phyloP scores from a whole-genome alignment of 2,329 filamentous ascomycete genomes.

The Sporothrix mexicana region DNA sequence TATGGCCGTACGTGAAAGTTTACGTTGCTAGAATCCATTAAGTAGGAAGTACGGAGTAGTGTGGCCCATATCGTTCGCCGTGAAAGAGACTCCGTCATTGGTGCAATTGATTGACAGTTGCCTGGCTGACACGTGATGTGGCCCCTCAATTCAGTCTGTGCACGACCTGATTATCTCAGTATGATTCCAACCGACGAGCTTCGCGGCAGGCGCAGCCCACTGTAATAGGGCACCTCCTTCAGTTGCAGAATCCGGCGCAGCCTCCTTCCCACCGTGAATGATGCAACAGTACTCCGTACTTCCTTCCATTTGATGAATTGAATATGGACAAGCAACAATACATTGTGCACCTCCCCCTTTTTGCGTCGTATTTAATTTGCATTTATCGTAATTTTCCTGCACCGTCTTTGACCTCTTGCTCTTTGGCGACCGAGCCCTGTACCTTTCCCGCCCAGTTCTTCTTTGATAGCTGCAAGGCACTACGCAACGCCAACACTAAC shows the following conservation, averaged over 20 bases:
- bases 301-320: not conserved
- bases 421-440: not conserved
- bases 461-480: not conserved
- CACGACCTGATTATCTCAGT: constrained; percentile 1
- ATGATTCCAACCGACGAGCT: constrained; percentile 21
- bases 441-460: not conserved
- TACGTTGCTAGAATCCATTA: too few relatives aligned
- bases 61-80: not conserved
- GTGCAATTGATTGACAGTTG: constrained; percentile 2
- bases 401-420: not conserved
- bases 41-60: too few relatives aligned
- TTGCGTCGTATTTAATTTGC: constrained; percentile 11
- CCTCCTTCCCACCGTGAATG: not conserved
- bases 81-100: not conserved
- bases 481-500: constrained; percentile 10
- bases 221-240: constrained; percentile 11
- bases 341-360: not conserved
- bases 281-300: not conserved
- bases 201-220: constrained; percentile 10
- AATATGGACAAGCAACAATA: too few relatives aligned
- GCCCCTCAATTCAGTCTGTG: constrained; percentile 9
- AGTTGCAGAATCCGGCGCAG: constrained; percentile 17
- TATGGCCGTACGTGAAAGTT: too few relatives aligned
- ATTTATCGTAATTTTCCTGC: not conserved
- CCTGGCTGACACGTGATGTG: constrained; percentile 16